Base-by-base conservation (phyloP, 2,329 filamentous ascomycete genomes). In the Incumbomyces lentus region DNA sequence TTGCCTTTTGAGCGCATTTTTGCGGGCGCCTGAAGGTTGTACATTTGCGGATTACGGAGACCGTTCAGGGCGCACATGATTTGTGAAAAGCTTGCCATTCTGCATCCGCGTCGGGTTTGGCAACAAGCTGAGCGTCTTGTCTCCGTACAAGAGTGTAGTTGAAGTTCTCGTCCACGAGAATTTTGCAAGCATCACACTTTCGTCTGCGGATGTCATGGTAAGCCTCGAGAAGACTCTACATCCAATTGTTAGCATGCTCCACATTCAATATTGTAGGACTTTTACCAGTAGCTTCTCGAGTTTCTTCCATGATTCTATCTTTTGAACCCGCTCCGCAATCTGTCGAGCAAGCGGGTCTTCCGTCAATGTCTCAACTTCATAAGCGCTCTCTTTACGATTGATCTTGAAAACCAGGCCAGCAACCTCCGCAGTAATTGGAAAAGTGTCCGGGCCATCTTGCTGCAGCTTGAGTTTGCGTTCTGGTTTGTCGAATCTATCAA, bases 181-280 rank as follows among this genome's bases (percentile, higher is more conserved):
- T 37, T 8, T 18, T 8, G 16, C 42, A 45, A 11, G 17, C 38
- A n/a, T 45, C 42, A 17, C 42, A 45, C 38, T 31, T 45, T 33
- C 29, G 33, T 16, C 29, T 16, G 12, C 34, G 17, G n/a, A 45
- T 18, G 17, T 37, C 33, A 33, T 45, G 33, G 34, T 45, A 45
- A 37, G 42, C 42, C 29, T 45, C 42, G 19, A 45, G 11, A 8
- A 37, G 13, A 16, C 18, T n/a, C 42, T 45, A 31, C 6, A 10
- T 19, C 18, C 5, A 35, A 35, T 29, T 8, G 42, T 45, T 17
- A 45, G 19, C 18, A 17, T 26, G 14, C 14, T 30, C 5, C 3
- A 3, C 6, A 11, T 10, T 32, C 31, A 11, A 12, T 13, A 14
- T 8, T n/a, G 14, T 2, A 10, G 16, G 33, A 11, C 7, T 30